Conservation (phyloP, 306 rosid species). For the Carpinus viminea region DNA sequence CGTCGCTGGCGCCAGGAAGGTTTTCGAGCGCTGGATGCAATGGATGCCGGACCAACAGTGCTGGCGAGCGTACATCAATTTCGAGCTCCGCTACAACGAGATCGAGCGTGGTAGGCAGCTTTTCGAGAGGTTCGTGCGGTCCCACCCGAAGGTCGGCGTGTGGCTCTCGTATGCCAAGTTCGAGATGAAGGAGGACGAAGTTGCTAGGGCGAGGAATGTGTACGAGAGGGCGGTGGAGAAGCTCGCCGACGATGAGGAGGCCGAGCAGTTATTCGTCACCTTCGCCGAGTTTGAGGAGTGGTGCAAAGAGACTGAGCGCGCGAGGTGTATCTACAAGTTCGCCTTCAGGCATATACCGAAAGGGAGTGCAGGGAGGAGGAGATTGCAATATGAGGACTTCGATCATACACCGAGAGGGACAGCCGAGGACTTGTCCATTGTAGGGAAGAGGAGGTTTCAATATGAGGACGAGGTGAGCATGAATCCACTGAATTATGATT, state of each 20-base stretch:
- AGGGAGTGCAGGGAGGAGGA: constrained; percentile 37
- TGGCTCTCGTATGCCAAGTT: constrained; percentile 92
- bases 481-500: constrained; percentile 74
- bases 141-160: constrained; percentile 73
- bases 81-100: constrained; percentile 79
- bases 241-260: constrained; percentile 79
- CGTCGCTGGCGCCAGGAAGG: constrained; percentile 80
- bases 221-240: constrained; percentile 76
- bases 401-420: too few relatives aligned
- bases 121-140: constrained; percentile 67
- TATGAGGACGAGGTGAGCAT: constrained; percentile 88
- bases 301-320: constrained; percentile 82
- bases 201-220: constrained; percentile 53
- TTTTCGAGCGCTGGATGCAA: constrained; percentile 90
- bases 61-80: constrained; percentile 80
- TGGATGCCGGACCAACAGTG: constrained; percentile 93
- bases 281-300: constrained; percentile 89
- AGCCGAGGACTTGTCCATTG: constrained; percentile 73
- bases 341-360: constrained; percentile 83
- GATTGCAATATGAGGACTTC: too few relatives aligned
- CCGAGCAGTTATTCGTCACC: constrained; percentile 75
- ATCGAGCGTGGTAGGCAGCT: constrained; percentile 77
- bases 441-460: constrained; percentile 81
- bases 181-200: constrained; percentile 90
- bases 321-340: constrained; percentile 75